Evolutionary conservation across 2,329 filamentous ascomycete species (phyloP), one percentile per base, ranked within the genome.

Genomic region (Aspergillus sclerotialis): DNA sequence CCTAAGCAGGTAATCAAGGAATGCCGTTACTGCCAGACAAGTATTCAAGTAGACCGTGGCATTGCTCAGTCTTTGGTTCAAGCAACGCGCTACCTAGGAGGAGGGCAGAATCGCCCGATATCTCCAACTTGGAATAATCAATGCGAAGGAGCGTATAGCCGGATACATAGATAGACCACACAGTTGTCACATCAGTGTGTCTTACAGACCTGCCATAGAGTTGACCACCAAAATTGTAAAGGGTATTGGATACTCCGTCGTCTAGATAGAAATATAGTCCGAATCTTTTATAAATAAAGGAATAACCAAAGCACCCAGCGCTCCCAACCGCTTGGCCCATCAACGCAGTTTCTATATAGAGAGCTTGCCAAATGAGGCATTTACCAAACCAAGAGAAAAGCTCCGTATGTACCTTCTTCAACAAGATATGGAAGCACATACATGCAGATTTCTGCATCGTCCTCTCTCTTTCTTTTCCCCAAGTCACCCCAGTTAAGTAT

Each of bases 241-340:
- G 7, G 7, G 19, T 23, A 23, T 10, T 23, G 10, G 19, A 23
- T 10, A 23, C 10, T 23, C 19, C 19, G 19, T 23, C 19, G 10
- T 23, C 19, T 7, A 23, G 19, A 23, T 23, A 23, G 19, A 23
- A 6, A 10, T 10, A 23, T 23, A 23, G 10, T 23, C 19, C 47
- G n/a, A n/a, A n/a, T n/a, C n/a, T n/a, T n/a, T n/a, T n/a, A n/a
- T n/a, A n/a, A n/a, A n/a, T n/a, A n/a, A n/a, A n/a, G n/a, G n/a
- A n/a, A n/a, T n/a, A n/a, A n/a, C n/a, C n/a, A n/a, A n/a, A n/a
- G n/a, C n/a, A n/a, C n/a, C n/a, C n/a, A n/a, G n/a, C n/a, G n/a
- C n/a, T n/a, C n/a, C n/a, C n/a, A n/a, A n/a, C n/a, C n/a, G n/a
- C n/a, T n/a, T n/a, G n/a, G n/a, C n/a, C n/a, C n/a, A n/a, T n/a